phyloP scores from a whole-genome alignment of 2,329 filamentous ascomycete species.

The Colletotrichum tropicicola region DNA sequence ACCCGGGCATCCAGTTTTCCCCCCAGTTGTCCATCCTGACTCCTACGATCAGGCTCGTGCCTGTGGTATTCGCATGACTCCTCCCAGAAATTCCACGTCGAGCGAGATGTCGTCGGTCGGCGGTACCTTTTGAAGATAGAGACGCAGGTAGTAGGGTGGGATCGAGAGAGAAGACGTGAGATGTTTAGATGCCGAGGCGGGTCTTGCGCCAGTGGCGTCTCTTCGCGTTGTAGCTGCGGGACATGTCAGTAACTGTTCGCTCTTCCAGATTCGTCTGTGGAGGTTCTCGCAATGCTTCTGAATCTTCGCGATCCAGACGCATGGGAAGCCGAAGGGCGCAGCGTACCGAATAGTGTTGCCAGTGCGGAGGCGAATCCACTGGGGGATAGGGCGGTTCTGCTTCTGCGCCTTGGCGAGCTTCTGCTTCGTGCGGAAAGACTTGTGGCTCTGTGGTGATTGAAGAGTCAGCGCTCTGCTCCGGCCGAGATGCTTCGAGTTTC shows the following conservation, averaged over 20 bases:
- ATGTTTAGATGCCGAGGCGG: constrained; percentile 93
- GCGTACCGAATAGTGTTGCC: constrained; percentile 99
- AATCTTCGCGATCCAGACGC: not conserved
- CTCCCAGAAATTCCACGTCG: constrained; percentile 29
- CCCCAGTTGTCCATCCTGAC: constrained; percentile 31
- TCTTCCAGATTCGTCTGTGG: not conserved
- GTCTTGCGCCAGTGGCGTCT: constrained; percentile 99
- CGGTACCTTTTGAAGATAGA: constrained; percentile 31
- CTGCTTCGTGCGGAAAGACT: constrained; percentile 99
- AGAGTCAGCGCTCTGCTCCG: constrained; percentile 18
- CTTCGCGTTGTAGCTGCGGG: constrained; percentile 97
- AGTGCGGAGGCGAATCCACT: constrained; percentile 99
- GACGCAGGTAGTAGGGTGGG: constrained; percentile 36
- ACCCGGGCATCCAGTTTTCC: constrained; percentile 36
- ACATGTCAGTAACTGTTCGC: not conserved
- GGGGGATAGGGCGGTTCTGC: constrained; percentile 99
- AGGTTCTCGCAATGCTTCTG: not conserved
- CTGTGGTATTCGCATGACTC: constrained; percentile 23
- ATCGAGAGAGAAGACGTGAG: constrained; percentile 52
- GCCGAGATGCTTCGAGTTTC: not conserved
- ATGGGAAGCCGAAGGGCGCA: not conserved
- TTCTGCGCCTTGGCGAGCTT: constrained; percentile 99
- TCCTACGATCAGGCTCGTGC: constrained; percentile 33
- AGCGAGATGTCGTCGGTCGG: constrained; percentile 29
- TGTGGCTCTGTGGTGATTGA: constrained; percentile 83